These are phyloP conservation scores for Cystofilobasidium bisporidii DNA, from an alignment of 768 basidiomycete genomes.

Conservation along the genomic window DNA sequence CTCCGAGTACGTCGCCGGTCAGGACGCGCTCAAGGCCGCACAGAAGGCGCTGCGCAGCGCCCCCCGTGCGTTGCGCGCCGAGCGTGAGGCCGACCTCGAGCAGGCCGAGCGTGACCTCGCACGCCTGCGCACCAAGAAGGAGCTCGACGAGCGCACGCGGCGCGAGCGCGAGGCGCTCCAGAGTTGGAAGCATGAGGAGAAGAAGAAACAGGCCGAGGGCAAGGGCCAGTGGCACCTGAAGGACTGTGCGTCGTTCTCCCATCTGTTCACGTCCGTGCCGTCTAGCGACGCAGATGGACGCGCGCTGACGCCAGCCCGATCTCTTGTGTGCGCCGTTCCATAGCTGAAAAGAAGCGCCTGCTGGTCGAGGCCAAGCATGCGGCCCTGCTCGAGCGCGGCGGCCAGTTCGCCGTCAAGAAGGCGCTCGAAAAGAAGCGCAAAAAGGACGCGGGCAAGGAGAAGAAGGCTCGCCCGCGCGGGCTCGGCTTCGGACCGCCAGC, in stretches of 20 bases:
- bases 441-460: slow-evolving; percentile 80
- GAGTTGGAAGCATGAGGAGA: slow-evolving; percentile 51
- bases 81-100: slow-evolving; percentile 59
- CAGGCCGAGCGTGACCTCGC: slow-evolving; percentile 65
- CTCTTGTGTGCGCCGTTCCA: slow-evolving; percentile 11
- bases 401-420: slow-evolving; percentile 71
- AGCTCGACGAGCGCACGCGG: slow-evolving; percentile 58
- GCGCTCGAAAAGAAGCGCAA: slow-evolving; percentile 81
- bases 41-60: slow-evolving; percentile 52
- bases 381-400: slow-evolving; percentile 64
- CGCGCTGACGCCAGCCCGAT: no score
- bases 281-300: no score
- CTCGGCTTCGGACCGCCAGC: slow-evolving; percentile 11
- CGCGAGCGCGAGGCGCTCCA: slow-evolving; percentile 61
- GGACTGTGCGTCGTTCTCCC: slow-evolving; percentile 50
- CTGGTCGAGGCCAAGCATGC: slow-evolving; percentile 68
- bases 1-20: slow-evolving; percentile 56
- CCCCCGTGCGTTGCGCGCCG: slow-evolving; percentile 35
- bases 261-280: no score
- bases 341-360: slow-evolving; percentile 70
- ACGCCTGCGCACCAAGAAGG: slow-evolving; percentile 64
- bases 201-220: slow-evolving; percentile 58
- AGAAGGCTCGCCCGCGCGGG: slow-evolving; percentile 59
- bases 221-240: slow-evolving; percentile 84
- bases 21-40: slow-evolving; percentile 59